Evolutionary conservation across 2,329 filamentous ascomycete species (phyloP).

Genomic region (Apiospora sp.): DNA sequence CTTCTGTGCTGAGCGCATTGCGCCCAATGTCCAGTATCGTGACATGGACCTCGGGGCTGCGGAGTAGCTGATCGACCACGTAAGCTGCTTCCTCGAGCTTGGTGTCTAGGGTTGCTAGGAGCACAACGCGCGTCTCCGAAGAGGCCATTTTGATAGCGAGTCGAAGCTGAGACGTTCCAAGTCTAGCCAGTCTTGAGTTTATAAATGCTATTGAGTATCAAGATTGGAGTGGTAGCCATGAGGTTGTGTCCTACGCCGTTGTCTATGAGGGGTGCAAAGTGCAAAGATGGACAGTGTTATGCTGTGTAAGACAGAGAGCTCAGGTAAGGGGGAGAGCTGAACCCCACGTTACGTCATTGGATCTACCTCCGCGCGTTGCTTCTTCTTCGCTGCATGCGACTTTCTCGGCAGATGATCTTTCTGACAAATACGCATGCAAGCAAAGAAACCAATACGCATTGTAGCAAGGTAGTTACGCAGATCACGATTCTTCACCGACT

Average conservation of each 20-base stretch:
- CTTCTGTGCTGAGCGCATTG: not conserved
- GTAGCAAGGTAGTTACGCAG: not conserved
- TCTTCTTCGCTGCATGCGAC: not conserved
- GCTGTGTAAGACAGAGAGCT: not conserved
- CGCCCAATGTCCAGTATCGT: conserved; percentile 39
- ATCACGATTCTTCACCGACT: not conserved
- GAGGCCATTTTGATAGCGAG: conserved; percentile 5
- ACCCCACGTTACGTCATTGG: conserved; percentile 19
- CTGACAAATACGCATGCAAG: not conserved
- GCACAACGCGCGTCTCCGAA: conserved; percentile 21
- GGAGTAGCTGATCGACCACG: conserved; percentile 54
- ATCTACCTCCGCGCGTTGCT: not conserved
- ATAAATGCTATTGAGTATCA: too few relatives aligned
- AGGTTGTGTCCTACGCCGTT: not conserved
- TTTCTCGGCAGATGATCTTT: not conserved
- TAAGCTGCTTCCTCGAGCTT: conserved; percentile 68
- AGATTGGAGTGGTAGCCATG: not conserved
- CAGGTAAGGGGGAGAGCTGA: not conserved
- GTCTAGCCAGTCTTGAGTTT: not conserved
- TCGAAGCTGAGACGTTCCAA: not conserved
- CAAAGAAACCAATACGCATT: not conserved
- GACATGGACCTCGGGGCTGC: conserved; percentile 31
- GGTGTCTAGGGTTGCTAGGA: conserved; percentile 72
- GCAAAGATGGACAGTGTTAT: not conserved
- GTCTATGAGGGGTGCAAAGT: not conserved